Evolutionary conservation across 495 filamentous ascomycete genomes (phyloP), one percentile per base, ranked within the genome.

Genomic region (Lepraria neglecta): DNA sequence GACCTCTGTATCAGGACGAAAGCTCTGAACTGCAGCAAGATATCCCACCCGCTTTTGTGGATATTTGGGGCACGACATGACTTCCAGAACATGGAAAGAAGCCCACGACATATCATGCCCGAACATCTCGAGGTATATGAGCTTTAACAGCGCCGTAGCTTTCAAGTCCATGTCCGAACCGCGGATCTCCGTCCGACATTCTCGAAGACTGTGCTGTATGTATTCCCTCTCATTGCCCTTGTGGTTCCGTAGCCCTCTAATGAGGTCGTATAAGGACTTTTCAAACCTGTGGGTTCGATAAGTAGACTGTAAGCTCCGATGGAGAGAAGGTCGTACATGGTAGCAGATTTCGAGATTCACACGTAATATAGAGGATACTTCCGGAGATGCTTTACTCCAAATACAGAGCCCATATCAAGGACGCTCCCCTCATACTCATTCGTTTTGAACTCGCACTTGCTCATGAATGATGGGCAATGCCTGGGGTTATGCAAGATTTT

Each of bases 101-200:
- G 95, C 94, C 94, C 94, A 98, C 0, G 94, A 97, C 94, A 98
- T 98, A 74, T 98, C 94, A 69, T 98, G 89, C 12, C 94, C 94
- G 70, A 96, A 91, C 94, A 98, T 98, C 72, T 98, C 94, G 62
- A 98, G 82, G 71, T 98, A 98, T 43, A 95, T 86, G 59, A 98
- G 79, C 75, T 98, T 98, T 67, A 98, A 75, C 38, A 97, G 79
- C 44, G 94, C 95, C 11, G 91, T 97, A 12, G 94, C 90, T 78
- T 98, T 98, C 72, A 95, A 82, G 74, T 98, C 92, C 87, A 96
- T 89, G 74, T 98, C 94, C 73, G 91, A 86, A 60, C 87, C 86
- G 70, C 84, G 86, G 68, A 96, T 89, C 71, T 98, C 94, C 55
- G 83, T 75, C 65, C 90, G 90, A 73, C 94, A 98, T 90, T 98